These are phyloP conservation scores for Dillenia suffruticosa DNA, from an alignment of 164 flowering plant genomes.

Conservation along the genomic window DNA sequence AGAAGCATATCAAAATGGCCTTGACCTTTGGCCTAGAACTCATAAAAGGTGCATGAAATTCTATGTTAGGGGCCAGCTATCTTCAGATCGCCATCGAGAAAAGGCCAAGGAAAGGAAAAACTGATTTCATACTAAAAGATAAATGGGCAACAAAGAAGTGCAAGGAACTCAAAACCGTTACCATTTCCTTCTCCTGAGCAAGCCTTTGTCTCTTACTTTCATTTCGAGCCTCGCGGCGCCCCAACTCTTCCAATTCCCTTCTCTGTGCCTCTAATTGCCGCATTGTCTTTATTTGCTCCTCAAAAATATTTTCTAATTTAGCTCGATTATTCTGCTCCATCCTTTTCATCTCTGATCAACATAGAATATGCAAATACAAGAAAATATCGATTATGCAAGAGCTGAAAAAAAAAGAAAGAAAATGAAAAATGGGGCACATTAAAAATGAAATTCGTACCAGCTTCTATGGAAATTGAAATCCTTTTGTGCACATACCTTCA, in stretches of 20 bases:
- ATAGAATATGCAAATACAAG: constrained; percentile 4
- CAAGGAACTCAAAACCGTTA: constrained; percentile 11
- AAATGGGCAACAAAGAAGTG: not conserved
- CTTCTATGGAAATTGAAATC: too few species aligned
- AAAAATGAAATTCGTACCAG: too few species aligned
- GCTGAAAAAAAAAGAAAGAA: not conserved
- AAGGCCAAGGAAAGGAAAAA: too few species aligned
- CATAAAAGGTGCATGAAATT: too few species aligned
- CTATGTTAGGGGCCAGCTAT: too few species aligned
- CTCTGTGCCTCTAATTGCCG: constrained; percentile 38
- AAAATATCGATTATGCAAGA: not conserved
- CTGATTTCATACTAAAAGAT: too few species aligned
- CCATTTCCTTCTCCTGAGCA: constrained; percentile 46
- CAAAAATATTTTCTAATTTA: constrained; percentile 30
- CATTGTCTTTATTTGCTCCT: constrained; percentile 46
- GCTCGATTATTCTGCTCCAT: constrained; percentile 38
- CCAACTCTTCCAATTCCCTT: constrained; percentile 41
- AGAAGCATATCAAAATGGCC: too few species aligned
- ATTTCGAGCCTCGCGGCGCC: constrained; percentile 48
- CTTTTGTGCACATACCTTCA: constrained; percentile 15
- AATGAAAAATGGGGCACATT: too few species aligned
- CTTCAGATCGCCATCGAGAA: too few species aligned
- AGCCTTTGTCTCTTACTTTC: constrained; percentile 58
- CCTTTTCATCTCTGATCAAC: constrained; percentile 37
- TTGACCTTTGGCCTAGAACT: too few species aligned